Percentiles rank a stretch among this genome's conserved stretches.
Evolutionary conservation across 345 rosid genomes (phyloP).

Genomic region (Atalantia buxifolia): DNA sequence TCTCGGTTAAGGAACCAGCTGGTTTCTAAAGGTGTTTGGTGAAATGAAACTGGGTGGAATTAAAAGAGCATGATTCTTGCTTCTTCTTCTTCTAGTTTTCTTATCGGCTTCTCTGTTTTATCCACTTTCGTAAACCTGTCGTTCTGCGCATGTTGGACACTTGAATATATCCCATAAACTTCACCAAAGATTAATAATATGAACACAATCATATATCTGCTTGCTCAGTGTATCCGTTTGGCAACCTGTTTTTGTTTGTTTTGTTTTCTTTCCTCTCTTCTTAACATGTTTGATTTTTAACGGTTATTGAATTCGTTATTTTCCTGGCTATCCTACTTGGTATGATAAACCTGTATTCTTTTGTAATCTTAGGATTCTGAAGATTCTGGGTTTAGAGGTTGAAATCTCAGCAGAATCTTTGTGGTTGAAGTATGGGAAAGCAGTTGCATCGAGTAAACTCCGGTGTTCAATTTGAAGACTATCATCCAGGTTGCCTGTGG

Average conservation of each 20-base stretch:
- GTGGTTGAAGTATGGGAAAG: constrained; percentile 39
- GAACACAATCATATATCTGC: background rate
- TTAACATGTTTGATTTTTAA: background rate
- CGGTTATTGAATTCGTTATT: background rate
- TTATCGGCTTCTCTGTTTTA: background rate
- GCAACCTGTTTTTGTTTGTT: background rate
- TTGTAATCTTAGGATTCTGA: background rate
- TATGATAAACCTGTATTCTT: too few relatives aligned
- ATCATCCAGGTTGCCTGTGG: constrained; percentile 56
- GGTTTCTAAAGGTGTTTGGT: background rate
- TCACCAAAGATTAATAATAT: background rate
- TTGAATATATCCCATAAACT: too few relatives aligned
- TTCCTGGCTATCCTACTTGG: background rate
- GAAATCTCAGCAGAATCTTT: constrained; percentile 1
- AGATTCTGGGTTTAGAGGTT: background rate
- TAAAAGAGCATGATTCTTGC: background rate
- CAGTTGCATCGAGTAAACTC: constrained; percentile 29
- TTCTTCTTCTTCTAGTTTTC: background rate
- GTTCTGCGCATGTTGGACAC: too few relatives aligned
- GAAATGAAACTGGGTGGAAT: background rate
- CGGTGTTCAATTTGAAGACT: constrained; percentile 27
- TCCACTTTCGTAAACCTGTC: background rate
- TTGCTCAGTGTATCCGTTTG: background rate
- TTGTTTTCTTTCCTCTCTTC: too few relatives aligned
- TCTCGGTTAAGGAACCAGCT: background rate